Conservation (phyloP, 495 filamentous ascomycete genomes). For the Daldinia loculata region DNA sequence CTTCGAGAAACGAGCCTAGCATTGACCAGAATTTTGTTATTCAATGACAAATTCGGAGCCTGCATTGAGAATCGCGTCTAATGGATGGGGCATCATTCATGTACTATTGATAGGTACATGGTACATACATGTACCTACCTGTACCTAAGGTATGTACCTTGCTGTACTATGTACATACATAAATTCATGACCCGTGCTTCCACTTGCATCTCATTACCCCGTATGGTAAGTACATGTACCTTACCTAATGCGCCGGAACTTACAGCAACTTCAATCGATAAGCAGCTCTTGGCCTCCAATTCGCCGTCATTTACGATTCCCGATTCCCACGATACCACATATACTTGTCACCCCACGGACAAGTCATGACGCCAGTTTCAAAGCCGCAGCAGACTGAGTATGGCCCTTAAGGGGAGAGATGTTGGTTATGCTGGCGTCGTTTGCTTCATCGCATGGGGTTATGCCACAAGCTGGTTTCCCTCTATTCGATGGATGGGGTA, state of each 20-base stretch:
- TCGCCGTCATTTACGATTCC: slow-evolving; percentile 27
- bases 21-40: too few relatives aligned
- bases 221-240: slow-evolving; percentile 9
- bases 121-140: background rate
- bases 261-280: slow-evolving; percentile 30
- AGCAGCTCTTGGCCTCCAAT: slow-evolving; percentile 17
- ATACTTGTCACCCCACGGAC: slow-evolving; percentile 17
- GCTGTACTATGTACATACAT: background rate
- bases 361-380: slow-evolving; percentile 54
- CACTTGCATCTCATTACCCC: background rate
- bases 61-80: background rate
- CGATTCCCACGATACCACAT: background rate
- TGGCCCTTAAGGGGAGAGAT: slow-evolving; percentile 82
- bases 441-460: slow-evolving; percentile 86
- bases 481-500: slow-evolving; percentile 80
- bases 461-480: slow-evolving; percentile 80
- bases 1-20: background rate
- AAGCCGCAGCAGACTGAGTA: slow-evolving; percentile 58
- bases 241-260: background rate
- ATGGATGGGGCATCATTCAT: too few relatives aligned
- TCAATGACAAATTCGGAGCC: background rate
- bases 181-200: background rate
- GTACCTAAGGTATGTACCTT: background rate
- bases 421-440: slow-evolving; percentile 72
- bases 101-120: too few relatives aligned